These are phyloP conservation scores for Saccharum hybrid DNA, from an alignment of 202 grass and related monocot species.

Conservation along the genomic window DNA sequence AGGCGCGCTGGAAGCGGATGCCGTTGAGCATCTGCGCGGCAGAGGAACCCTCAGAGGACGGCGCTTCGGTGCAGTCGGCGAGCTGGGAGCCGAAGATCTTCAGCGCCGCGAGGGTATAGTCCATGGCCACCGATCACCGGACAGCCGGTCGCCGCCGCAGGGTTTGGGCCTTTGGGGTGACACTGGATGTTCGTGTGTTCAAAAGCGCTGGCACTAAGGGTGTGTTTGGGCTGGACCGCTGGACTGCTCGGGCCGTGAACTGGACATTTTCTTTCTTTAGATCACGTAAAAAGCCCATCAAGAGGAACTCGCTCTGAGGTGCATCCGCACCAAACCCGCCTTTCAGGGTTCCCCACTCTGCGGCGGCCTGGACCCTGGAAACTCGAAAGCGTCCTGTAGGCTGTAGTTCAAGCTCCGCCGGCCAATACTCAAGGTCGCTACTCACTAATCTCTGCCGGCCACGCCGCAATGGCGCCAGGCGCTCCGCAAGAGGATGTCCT, in stretches of 20 bases:
- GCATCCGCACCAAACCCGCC: not conserved
- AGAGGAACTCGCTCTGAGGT: not conserved
- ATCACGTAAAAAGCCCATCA: not conserved
- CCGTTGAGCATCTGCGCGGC: conserved; percentile 62
- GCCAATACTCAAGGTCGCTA: not conserved
- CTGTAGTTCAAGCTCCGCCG: conserved; percentile 12
- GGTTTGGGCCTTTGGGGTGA: too few relatives aligned
- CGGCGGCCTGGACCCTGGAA: not conserved
- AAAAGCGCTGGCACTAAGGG: not conserved
- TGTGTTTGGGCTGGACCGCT: not conserved
- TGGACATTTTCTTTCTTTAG: not conserved
- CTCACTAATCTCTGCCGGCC: not conserved
- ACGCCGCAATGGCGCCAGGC: conserved; percentile 23
- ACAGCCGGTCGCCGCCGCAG: not conserved
- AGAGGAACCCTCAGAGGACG: conserved; percentile 38
- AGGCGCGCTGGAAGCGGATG: conserved; percentile 87
- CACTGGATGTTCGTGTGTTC: not conserved
- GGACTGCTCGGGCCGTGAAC: too few relatives aligned
- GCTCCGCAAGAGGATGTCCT: not conserved
- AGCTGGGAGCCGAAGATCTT: conserved; percentile 79
- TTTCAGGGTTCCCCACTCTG: too few relatives aligned
- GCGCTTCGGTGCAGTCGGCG: conserved; percentile 34
- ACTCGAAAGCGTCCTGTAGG: not conserved
- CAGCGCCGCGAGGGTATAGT: conserved; percentile 76
- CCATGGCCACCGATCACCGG: conserved; percentile 48